Base-by-base conservation (phyloP, 805 yeast species). In the Danielozyma ontarioensis region DNA sequence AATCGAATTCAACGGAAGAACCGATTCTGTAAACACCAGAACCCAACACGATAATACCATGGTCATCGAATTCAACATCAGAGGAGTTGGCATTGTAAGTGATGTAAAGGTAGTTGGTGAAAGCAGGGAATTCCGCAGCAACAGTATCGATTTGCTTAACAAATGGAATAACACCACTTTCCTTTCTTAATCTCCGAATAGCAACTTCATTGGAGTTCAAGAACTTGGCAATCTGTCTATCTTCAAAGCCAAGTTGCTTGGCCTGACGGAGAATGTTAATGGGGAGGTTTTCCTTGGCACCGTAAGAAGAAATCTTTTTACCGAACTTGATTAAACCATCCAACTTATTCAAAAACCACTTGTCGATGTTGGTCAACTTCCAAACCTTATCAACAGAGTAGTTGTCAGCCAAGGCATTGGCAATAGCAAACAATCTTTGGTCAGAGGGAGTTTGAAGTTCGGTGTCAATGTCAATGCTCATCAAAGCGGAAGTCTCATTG, bases 11-110 rank as follows among this genome's bases (percentile, higher is more conserved):
- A 41, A 90, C 98, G 19, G 97, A 90, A 4, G 97, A 93, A 51
- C 98, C 98, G 57, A 90, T 90, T 70, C 98, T 80, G 75, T 90
- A 90, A 28, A 93, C 98, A 74, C 98, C 98, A 4, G 97, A 88
- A 46, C 97, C 97, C 39, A 90, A 72, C 27, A 90, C 98, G 84
- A 90, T 85, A 32, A 84, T 82, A 60, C 97, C 97, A 44, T 88
- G 80, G 45, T 90, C 97, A 46, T 88, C 80, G 55, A 90, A 93
- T n/a, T 70, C 57, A 40, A 93, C 78, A 64, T 90, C 98, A 46
- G 83, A 81, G 23, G 83, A 65, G 47, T 84, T 88, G 30, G 96
- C 97, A 55, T 86, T 89, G 70, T 93, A 90, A 25, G 97, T 93
- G 64, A 86, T 76, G 71, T 93, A 90, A 62, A 90, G 71, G 66